Evolutionary conservation across 768 basidiomycete genomes (phyloP).

Genomic region (Gymnopilus dilepis): DNA sequence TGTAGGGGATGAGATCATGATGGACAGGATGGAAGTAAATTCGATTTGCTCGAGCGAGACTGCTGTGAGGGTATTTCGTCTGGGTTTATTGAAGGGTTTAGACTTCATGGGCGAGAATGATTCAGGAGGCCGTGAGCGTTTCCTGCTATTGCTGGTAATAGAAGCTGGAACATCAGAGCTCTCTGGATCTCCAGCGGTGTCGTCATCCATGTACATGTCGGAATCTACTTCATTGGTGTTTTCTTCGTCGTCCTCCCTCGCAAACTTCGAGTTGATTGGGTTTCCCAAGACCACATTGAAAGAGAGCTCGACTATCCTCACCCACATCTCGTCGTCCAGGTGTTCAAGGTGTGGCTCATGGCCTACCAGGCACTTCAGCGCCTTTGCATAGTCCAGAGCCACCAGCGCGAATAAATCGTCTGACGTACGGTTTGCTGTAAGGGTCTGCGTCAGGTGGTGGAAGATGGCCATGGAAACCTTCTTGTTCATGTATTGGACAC

Average conservation of each 20-base stretch:
- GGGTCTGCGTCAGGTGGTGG: conserved; percentile 64
- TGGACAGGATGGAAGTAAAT: conserved; percentile 65
- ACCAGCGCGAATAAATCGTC: conserved; percentile 58
- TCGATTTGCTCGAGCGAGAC: conserved; percentile 71
- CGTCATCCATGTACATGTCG: conserved; percentile 39
- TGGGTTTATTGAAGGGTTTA: conserved; percentile 26
- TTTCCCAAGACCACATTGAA: conserved; percentile 83
- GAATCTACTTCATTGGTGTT: conserved; percentile 39
- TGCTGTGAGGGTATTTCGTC: conserved; percentile 27
- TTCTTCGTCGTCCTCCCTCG: conserved; percentile 37
- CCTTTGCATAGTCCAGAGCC: conserved; percentile 82
- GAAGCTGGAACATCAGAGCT: conserved; percentile 26
- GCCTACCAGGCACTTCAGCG: conserved; percentile 66
- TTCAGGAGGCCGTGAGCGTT: conserved; percentile 11
- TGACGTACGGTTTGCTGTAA: conserved; percentile 51
- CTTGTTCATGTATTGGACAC: conserved; percentile 58
- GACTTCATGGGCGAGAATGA: conserved; percentile 29
- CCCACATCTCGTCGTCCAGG: conserved; percentile 69
- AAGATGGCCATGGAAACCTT: conserved; percentile 62
- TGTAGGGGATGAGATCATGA: conserved; percentile 61
- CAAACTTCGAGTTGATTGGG: conserved; percentile 40
- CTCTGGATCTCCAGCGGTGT: conserved; percentile 31
- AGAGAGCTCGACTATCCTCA: conserved; percentile 65
- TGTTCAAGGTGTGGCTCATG: conserved; percentile 82
- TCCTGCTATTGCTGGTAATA: background rate